Evolutionary conservation across 2,329 filamentous ascomycete genomes (phyloP).

Genomic region (Aphanoascus verrucosus): DNA sequence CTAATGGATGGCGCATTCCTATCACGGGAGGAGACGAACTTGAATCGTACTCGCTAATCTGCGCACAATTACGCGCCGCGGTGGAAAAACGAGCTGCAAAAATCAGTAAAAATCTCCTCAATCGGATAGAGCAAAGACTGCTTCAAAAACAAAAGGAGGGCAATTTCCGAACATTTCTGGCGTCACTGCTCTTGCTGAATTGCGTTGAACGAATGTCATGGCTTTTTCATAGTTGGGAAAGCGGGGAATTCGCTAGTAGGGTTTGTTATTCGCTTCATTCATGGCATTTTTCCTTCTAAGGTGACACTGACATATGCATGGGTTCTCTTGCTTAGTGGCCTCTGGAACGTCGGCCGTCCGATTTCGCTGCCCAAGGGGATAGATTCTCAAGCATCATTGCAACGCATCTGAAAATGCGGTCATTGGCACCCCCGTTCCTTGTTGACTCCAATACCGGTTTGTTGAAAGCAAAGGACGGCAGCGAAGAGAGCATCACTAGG

Average conservation of each 20-base stretch:
- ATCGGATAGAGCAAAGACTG: constrained; percentile 50
- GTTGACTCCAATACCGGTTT: constrained; percentile 31
- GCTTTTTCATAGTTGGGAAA: constrained; percentile 46
- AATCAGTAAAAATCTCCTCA: constrained; percentile 46
- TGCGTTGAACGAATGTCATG: constrained; percentile 51
- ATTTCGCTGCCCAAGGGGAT: constrained; percentile 47
- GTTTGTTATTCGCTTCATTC: neutral
- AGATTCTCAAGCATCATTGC: constrained; percentile 48
- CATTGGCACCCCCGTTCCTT: constrained; percentile 33
- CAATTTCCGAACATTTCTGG: constrained; percentile 50
- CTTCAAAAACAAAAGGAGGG: constrained; percentile 48
- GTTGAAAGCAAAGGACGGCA: constrained; percentile 30
- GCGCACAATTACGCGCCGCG: constrained; percentile 44
- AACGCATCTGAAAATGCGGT: constrained; percentile 49
- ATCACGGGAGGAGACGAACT: constrained; percentile 32
- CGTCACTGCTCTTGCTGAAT: constrained; percentile 47
- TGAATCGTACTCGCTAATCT: constrained; percentile 42
- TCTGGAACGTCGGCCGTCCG: constrained; percentile 42
- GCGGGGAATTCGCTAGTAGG: constrained; percentile 23
- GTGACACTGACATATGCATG: neutral
- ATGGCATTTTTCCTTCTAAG: neutral
- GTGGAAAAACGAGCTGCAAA: constrained; percentile 45
- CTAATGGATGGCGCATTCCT: constrained; percentile 32
- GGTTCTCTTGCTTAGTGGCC: constrained; percentile 37
- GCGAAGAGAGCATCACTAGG: constrained; percentile 28